A percentile compares a stretch with the other conserved stretches of the same genome.
Conservation (phyloP, 768 basidiomycete species). For the Mycena sanguinolenta region DNA sequence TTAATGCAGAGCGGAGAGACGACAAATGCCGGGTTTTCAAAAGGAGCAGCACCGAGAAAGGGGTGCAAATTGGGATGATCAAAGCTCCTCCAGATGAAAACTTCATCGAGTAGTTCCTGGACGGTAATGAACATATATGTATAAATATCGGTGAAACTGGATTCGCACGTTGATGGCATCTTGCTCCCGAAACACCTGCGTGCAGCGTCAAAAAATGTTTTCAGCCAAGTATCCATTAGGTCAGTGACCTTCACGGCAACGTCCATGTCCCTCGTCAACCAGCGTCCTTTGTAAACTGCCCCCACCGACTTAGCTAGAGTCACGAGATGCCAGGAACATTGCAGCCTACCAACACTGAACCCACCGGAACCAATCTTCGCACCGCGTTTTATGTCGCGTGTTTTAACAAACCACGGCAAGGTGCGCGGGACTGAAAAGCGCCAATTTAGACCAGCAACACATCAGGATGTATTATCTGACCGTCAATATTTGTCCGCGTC, state of each 20-base stretch:
- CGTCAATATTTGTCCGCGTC: conserved; percentile 13
- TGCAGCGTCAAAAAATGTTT: not conserved
- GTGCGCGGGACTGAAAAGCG: not conserved
- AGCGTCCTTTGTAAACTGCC: conserved; percentile 5
- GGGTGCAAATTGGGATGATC: conserved; percentile 9
- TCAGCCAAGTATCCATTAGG: not conserved
- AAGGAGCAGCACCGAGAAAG: conserved; percentile 7
- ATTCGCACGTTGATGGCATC: conserved; percentile 5
- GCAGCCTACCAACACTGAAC: conserved; percentile 4
- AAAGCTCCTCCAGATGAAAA: conserved; percentile 15
- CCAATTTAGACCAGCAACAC: not conserved
- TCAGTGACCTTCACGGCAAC: conserved; percentile 9
- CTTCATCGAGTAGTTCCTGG: conserved; percentile 15
- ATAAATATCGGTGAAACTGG: not conserved
- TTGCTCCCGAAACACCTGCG: conserved; percentile 4
- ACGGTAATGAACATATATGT: not conserved
- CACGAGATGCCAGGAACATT: not conserved
- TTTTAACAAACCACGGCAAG: conserved; percentile 17
- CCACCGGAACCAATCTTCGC: conserved; percentile 11
- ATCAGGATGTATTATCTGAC: not conserved
- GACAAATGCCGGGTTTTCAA: conserved; percentile 14
- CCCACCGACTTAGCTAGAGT: not conserved
- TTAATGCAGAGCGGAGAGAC: conserved; percentile 11
- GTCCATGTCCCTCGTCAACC: conserved; percentile 14
- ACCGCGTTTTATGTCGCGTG: conserved; percentile 10